Conservation (phyloP, 148 eudicot species). For the Persicaria maculosa region DNA sequence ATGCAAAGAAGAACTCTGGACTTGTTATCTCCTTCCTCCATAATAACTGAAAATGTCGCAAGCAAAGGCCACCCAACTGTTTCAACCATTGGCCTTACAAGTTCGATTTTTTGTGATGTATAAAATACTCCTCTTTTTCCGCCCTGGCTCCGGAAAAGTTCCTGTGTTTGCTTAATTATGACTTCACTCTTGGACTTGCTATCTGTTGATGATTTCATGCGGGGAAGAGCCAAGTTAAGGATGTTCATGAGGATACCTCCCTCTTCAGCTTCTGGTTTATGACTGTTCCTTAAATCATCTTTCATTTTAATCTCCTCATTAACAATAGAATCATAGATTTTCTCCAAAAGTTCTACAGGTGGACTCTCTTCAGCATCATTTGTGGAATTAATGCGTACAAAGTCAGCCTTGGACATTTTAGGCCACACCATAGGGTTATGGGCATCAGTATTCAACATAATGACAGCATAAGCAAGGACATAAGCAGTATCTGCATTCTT, state of each 20-base stretch:
- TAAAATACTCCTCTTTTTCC: conserved; percentile 81
- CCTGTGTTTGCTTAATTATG: conserved; percentile 81
- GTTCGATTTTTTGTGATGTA: conserved; percentile 78
- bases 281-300: conserved; percentile 63
- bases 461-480: conserved; percentile 98
- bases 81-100: conserved; percentile 92
- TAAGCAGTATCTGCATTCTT: conserved; percentile 99
- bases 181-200: conserved; percentile 77
- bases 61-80: conserved; percentile 98
- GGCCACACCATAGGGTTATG: conserved; percentile 98
- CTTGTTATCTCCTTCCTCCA: conserved; percentile 97
- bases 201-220: conserved; percentile 45
- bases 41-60: conserved; percentile 92
- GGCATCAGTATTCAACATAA: conserved; percentile 97
- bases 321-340: conserved; percentile 89
- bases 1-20: conserved; percentile 77
- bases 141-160: conserved; percentile 61
- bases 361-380: conserved; percentile 87
- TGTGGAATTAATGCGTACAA: conserved; percentile 67
- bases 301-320: conserved; percentile 96
- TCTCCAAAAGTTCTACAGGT: conserved; percentile 78
- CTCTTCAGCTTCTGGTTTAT: conserved; percentile 79
- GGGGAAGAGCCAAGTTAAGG: conserved; percentile 92
- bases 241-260: conserved; percentile 84
- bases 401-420: conserved; percentile 93